These are phyloP conservation scores for Tephrocybe sp. DNA, from an alignment of 768 basidiomycete genomes.

Conservation along the genomic window DNA sequence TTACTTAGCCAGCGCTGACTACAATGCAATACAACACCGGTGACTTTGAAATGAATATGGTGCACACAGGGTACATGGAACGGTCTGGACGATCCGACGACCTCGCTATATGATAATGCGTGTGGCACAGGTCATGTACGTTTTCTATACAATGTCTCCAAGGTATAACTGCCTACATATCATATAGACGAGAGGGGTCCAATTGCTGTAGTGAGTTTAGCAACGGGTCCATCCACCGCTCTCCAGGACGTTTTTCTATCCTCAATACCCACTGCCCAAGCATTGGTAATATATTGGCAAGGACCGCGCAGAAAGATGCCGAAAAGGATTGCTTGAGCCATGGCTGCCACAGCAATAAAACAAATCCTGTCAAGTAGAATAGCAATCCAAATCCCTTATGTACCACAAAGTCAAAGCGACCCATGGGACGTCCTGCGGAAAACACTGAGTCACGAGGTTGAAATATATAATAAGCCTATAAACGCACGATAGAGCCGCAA, in stretches of 20 bases:
- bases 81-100: too few species aligned
- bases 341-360: constrained; percentile 1
- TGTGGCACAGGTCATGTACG: too few species aligned
- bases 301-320: neutral
- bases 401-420: neutral
- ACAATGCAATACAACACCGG: neutral
- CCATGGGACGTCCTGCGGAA: neutral
- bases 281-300: neutral
- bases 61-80: neutral
- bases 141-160: too few species aligned
- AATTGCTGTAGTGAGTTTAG: neutral
- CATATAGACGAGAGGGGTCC: neutral
- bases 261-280: neutral
- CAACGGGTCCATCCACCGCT: neutral
- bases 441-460: neutral
- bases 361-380: neutral
- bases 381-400: neutral
- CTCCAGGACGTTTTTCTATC: neutral
- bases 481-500: neutral
- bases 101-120: neutral
- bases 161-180: too few species aligned
- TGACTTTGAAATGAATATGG: neutral
- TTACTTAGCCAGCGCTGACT: neutral
- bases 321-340: neutral
- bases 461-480: neutral